Evolutionary conservation across 2,329 filamentous ascomycete species (phyloP).

Genomic region (Metarhizium anisopliae): DNA sequence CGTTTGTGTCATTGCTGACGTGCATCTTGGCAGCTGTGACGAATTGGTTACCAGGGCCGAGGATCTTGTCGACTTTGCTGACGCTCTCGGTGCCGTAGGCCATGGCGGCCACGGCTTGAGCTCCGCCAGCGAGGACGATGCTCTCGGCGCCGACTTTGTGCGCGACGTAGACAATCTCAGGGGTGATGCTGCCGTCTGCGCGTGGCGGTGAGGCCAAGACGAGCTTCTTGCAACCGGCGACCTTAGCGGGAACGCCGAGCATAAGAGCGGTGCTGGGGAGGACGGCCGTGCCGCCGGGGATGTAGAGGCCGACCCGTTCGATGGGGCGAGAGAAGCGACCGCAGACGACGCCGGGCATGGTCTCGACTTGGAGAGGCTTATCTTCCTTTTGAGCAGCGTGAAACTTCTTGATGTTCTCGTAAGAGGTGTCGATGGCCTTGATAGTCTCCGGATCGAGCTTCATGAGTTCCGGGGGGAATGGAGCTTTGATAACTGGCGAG

Average conservation of each 20-base stretch:
- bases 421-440: conserved; percentile 87
- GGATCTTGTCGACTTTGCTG: conserved; percentile 96
- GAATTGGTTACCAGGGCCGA: conserved; percentile 96
- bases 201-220: conserved; percentile 88
- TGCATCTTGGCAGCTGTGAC: conserved; percentile 98
- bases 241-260: conserved; percentile 95
- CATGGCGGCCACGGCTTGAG: conserved; percentile 92
- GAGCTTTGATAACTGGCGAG: conserved; percentile 81
- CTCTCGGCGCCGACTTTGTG: conserved; percentile 95
- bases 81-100: conserved; percentile 94
- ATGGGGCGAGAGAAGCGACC: conserved; percentile 89
- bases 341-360: conserved; percentile 94
- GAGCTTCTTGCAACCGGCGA: conserved; percentile 92
- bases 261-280: conserved; percentile 94
- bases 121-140: conserved; percentile 91
- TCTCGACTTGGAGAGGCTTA: conserved; percentile 78
- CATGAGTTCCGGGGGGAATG: conserved; percentile 82
- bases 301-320: conserved; percentile 91
- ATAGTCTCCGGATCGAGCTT: conserved; percentile 73
- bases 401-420: conserved; percentile 90
- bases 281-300: conserved; percentile 94
- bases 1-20: conserved; percentile 93
- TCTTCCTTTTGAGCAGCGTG: conserved; percentile 85
- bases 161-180: conserved; percentile 94
- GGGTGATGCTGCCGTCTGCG: conserved; percentile 80